These are phyloP conservation scores for Penicillium nordicum DNA, from an alignment of 2,329 filamentous ascomycete genomes.

Conservation along the genomic window DNA sequence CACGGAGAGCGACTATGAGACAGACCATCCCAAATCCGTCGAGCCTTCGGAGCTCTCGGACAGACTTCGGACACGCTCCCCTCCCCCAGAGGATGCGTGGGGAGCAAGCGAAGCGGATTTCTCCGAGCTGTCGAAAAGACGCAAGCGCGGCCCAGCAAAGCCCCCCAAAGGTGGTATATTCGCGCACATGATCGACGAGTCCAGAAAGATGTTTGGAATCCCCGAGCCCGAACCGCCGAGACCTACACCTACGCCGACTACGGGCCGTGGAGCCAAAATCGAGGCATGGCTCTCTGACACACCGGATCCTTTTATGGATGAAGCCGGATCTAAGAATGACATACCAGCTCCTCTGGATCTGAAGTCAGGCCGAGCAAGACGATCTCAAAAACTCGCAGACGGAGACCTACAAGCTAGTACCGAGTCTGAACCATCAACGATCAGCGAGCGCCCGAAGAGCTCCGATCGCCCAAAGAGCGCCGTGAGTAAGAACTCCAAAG, in stretches of 20 bases:
- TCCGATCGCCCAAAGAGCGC: constrained; percentile 25
- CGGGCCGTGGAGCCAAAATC: constrained; percentile 50
- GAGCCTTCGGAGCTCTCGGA: constrained; percentile 24
- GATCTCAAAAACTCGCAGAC: constrained; percentile 25
- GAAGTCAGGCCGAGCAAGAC: constrained; percentile 37
- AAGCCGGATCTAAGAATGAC: constrained; percentile 32
- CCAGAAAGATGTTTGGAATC: constrained; percentile 45
- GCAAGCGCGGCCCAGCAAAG: constrained; percentile 33
- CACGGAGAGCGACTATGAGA: constrained; percentile 22
- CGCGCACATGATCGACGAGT: constrained; percentile 44
- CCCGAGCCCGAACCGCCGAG: constrained; percentile 37
- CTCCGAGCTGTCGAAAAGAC: constrained; percentile 38
- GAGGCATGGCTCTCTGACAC: constrained; percentile 61
- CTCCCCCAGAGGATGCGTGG: constrained; percentile 32
- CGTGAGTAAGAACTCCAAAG: constrained; percentile 21
- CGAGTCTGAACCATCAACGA: constrained; percentile 24
- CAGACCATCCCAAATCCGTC: constrained; percentile 23
- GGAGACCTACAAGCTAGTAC: constrained; percentile 15
- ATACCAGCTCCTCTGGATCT: constrained; percentile 43
- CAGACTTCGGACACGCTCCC: constrained; percentile 25
- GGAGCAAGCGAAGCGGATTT: constrained; percentile 40
- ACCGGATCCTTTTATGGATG: constrained; percentile 54
- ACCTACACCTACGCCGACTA: constrained; percentile 40
- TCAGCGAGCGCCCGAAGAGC: constrained; percentile 18
- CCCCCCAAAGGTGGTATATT: constrained; percentile 43